Conservation (phyloP, 2,329 filamentous ascomycete species). For the Orbilia javanica region DNA sequence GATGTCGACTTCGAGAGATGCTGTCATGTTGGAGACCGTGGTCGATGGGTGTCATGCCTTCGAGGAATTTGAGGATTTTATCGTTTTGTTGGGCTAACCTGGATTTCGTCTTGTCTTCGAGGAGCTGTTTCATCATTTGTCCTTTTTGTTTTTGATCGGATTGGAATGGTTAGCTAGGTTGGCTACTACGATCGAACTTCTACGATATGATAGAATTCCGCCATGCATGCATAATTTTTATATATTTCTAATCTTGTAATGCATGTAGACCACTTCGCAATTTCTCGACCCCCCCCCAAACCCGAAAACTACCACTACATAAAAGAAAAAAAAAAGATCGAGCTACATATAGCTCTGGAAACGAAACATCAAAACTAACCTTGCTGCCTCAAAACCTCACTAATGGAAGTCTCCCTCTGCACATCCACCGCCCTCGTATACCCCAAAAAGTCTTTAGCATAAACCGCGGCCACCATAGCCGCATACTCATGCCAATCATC, state of each 20-base stretch:
- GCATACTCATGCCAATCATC: slow-evolving; percentile 59
- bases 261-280: no score
- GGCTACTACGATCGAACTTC: background rate
- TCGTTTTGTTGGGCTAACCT: background rate
- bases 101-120: background rate
- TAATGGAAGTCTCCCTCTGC: background rate
- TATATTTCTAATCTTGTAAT: no score
- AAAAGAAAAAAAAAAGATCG: no score
- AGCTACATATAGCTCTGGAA: no score
- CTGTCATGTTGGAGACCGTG: slow-evolving; percentile 66
- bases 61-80: slow-evolving; percentile 60
- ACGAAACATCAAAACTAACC: no score
- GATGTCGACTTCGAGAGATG: slow-evolving; percentile 61
- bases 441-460: slow-evolving; percentile 23
- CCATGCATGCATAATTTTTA: no score
- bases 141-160: no score
- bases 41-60: slow-evolving; percentile 66
- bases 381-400: background rate
- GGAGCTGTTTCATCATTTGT: no score
- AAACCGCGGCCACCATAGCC: slow-evolving; percentile 24
- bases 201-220: no score
- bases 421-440: background rate
- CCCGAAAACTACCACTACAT: no score
- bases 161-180: background rate
- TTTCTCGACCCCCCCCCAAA: no score